phyloP scores from a whole-genome alignment of 148 eudicot genomes.

The Simmondsia chinensis region DNA sequence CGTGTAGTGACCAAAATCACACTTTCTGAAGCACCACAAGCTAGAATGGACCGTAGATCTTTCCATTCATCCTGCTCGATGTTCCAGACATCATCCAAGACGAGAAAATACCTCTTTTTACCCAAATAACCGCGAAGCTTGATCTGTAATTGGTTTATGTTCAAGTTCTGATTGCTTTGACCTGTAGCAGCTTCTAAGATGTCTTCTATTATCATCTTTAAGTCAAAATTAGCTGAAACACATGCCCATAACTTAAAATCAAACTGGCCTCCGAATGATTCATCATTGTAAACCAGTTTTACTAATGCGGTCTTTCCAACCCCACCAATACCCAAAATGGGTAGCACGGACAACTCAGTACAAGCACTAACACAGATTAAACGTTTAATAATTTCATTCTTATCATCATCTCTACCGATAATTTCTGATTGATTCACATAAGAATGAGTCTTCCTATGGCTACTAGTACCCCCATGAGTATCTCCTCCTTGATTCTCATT shows the following conservation, averaged over 20 bases:
- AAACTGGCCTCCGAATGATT: slow-evolving; percentile 1
- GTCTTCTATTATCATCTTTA: slow-evolving; percentile 2
- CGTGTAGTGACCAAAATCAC: slow-evolving; percentile 21
- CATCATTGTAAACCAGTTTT: slow-evolving; percentile 11
- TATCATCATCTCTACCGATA: slow-evolving; percentile 19
- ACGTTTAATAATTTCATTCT: neutral
- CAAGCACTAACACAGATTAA: neutral
- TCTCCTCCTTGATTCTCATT: slow-evolving; percentile 7
- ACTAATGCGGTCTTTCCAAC: slow-evolving; percentile 26
- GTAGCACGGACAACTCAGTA: slow-evolving; percentile 6
- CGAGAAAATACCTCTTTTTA: slow-evolving; percentile 9
- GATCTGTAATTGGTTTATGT: neutral
- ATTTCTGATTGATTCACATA: neutral
- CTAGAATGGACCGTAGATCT: slow-evolving; percentile 4
- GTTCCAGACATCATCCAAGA: slow-evolving; percentile 26
- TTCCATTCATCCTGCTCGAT: slow-evolving; percentile 9
- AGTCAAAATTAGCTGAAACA: slow-evolving; percentile 12
- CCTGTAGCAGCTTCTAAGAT: slow-evolving; percentile 4
- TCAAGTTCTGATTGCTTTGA: neutral
- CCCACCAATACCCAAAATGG: slow-evolving; percentile 24
- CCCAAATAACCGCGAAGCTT: neutral
- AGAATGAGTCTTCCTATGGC: too few relatives aligned
- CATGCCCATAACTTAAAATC: slow-evolving; percentile 21
- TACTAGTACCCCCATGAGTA: too few relatives aligned
- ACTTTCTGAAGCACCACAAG: slow-evolving; percentile 3